Percentiles rank a stretch among this genome's conserved stretches.
Conservation (phyloP, 371 early-diverging fungal genomes). For the Neoconidiobolus thromboides region DNA sequence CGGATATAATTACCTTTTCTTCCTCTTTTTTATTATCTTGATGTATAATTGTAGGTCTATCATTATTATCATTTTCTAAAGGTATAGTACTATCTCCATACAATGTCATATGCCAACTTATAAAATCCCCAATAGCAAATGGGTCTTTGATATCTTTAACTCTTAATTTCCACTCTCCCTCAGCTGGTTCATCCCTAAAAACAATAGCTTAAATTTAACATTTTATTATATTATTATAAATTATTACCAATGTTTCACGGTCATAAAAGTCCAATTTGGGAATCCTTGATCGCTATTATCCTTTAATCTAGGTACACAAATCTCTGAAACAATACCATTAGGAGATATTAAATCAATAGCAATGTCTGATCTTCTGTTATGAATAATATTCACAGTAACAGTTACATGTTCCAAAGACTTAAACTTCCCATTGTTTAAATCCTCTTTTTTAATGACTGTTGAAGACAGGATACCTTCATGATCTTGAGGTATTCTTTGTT, state of each 20-base stretch:
- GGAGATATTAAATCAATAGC: constrained; percentile 62
- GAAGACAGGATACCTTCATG: constrained; percentile 16
- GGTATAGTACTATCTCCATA: not conserved
- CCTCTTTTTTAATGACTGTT: constrained; percentile 21
- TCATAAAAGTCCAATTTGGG: constrained; percentile 88
- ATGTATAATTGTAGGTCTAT: too few relatives aligned
- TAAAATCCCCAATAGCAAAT: not conserved
- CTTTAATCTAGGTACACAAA: constrained; percentile 38
- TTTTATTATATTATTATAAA: too few relatives aligned
- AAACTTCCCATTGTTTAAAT: constrained; percentile 23
- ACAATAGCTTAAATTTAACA: too few relatives aligned
- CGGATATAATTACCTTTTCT: too few relatives aligned
- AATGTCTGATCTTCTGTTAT: constrained; percentile 64
- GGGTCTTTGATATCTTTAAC: not conserved
- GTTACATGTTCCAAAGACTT: constrained; percentile 68
- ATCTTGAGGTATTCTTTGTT: constrained; percentile 33
- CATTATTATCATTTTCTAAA: too few relatives aligned
- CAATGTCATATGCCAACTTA: not conserved
- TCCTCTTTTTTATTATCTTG: too few relatives aligned
- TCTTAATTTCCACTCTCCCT: not conserved
- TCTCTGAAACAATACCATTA: constrained; percentile 29
- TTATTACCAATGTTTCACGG: constrained; percentile 74
- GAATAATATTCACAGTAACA: constrained; percentile 62
- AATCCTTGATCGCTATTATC: constrained; percentile 60
- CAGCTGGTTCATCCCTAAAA: not conserved